Percentiles rank a stretch among this genome's conserved stretches.
Evolutionary conservation across 225 moss, liverwort and hornwort species (phyloP).

Genomic region (Physcomitrellopsis africana): DNA sequence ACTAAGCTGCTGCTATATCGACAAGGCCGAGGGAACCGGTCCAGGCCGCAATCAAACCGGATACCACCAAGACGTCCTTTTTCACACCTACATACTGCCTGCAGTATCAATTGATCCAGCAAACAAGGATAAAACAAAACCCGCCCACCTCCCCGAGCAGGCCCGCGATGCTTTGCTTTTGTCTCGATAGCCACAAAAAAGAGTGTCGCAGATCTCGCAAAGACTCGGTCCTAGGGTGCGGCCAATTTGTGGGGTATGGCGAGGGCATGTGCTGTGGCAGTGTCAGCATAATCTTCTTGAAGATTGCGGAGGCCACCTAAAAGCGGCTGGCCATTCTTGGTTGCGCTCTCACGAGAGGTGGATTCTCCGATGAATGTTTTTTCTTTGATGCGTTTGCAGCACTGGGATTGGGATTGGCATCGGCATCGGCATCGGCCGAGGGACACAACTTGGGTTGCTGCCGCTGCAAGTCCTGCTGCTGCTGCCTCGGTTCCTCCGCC

Average conservation of each 20-base stretch:
- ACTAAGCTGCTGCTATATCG: conserved; percentile 4
- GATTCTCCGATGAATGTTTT: not conserved
- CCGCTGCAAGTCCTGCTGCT: no score
- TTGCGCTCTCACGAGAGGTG: conserved; percentile 9
- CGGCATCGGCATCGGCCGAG: no score
- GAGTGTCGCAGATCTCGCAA: not conserved
- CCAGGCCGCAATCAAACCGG: conserved; percentile 15
- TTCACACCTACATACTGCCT: conserved; percentile 9
- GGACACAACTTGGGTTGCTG: no score
- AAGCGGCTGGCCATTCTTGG: not conserved
- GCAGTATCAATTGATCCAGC: conserved; percentile 11
- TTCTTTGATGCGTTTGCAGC: no score
- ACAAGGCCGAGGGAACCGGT: conserved; percentile 7
- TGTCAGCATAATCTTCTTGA: conserved; percentile 37
- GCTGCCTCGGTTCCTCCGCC: no score
- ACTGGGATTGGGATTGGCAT: no score
- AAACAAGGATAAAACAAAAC: conserved; percentile 6
- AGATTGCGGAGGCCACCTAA: not conserved
- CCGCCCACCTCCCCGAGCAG: not conserved
- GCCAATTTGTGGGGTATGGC: not conserved
- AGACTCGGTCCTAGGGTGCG: conserved; percentile 13
- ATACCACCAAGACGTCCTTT: conserved; percentile 26
- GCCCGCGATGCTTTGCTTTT: conserved; percentile 21
- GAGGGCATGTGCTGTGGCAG: not conserved
- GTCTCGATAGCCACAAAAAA: not conserved